phyloP scores from a whole-genome alignment of 2,329 filamentous ascomycete genomes.

The Colletotrichum incanum region DNA sequence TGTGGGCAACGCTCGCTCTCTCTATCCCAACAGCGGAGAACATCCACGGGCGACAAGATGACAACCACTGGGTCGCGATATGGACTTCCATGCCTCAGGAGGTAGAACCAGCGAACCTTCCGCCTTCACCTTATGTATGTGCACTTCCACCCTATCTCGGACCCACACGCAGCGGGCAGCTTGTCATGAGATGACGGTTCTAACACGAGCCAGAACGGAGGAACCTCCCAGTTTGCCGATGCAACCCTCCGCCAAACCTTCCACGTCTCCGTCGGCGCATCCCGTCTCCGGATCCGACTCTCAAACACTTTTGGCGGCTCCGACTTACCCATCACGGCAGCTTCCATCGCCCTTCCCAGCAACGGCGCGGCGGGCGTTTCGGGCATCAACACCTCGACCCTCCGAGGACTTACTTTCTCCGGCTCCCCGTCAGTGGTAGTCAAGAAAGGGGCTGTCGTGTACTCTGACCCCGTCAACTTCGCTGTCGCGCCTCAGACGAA shows the following conservation, averaged over 20 bases:
- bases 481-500: constrained; percentile 65
- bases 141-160: background rate
- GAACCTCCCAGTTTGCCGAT: constrained; percentile 67
- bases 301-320: constrained; percentile 77
- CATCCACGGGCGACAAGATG: constrained; percentile 45
- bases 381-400: constrained; percentile 65
- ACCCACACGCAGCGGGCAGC: too few species aligned
- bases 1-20: background rate
- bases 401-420: constrained; percentile 72
- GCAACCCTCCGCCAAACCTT: constrained; percentile 78
- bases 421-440: constrained; percentile 66
- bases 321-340: constrained; percentile 72
- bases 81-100: constrained; percentile 79
- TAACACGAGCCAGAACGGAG: constrained; percentile 48
- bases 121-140: constrained; percentile 72
- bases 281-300: constrained; percentile 73
- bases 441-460: constrained; percentile 69
- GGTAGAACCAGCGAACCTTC: constrained; percentile 74
- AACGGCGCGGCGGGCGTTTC: constrained; percentile 69
- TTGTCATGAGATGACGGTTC: background rate
- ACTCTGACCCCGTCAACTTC: constrained; percentile 75
- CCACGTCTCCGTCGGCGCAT: constrained; percentile 70
- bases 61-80: constrained; percentile 73
- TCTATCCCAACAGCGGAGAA: background rate
- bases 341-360: constrained; percentile 70